Base-by-base conservation (phyloP, 75 land plant genomes). In the Ceratopteris richardii region DNA sequence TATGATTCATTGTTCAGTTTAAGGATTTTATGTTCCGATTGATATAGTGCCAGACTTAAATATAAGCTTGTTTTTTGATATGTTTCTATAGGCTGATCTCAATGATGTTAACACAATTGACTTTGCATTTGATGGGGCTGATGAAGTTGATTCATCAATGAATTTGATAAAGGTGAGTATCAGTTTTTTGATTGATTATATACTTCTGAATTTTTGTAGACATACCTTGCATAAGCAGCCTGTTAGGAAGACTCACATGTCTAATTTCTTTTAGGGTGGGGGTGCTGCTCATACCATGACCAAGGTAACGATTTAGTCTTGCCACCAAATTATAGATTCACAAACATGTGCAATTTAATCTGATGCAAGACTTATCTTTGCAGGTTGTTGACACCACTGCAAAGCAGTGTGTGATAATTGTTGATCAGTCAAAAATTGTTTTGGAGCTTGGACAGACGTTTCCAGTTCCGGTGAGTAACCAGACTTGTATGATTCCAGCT, bases 211-310 rank as follows among this genome's bases (percentile, higher is more conserved):
- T n/a, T n/a, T n/a, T n/a, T n/a, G n/a, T n/a, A n/a, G n/a, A n/a
- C n/a, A n/a, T n/a, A n/a, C n/a, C n/a, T n/a, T n/a, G n/a, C n/a
- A n/a, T n/a, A n/a, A n/a, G n/a, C n/a, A n/a, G n/a, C n/a, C n/a
- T n/a, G n/a, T n/a, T n/a, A n/a, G n/a, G n/a, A n/a, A n/a, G n/a
- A n/a, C n/a, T n/a, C n/a, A n/a, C n/a, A n/a, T n/a, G n/a, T n/a
- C n/a, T n/a, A n/a, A n/a, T 29, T 63, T 29, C 19, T 50, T 47
- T 21, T 61, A 77, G 83, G 81, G 81, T 44, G 81, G 76, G 31
- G 82, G 82, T 55, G 82, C 82, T 27, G 82, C 80, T 29, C 82
- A 80, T 78, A 80, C 82, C 42, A 76, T 76, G 80, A 71, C 75
- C 26, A 80, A 80, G 80, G 79, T 77, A 61, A 54, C 19, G 14